These are phyloP conservation scores for Thermothelomyces thermophilus DNA, from an alignment of 2,329 filamentous ascomycete species.

Conservation along the genomic window DNA sequence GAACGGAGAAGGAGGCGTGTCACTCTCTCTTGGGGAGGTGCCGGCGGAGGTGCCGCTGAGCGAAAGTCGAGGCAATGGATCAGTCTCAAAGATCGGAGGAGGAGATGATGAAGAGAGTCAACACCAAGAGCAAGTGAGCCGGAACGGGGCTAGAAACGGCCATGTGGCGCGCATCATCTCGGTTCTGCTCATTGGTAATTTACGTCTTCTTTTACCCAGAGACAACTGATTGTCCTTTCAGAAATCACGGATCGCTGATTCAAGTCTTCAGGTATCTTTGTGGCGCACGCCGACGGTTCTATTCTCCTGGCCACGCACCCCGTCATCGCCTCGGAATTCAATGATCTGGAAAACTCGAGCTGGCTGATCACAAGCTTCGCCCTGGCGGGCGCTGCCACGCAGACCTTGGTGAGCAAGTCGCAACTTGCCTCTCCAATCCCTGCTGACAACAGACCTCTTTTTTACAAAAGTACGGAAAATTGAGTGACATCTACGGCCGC, in stretches of 20 bases:
- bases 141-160: not conserved
- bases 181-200: constrained; percentile 20
- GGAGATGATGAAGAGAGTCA: constrained; percentile 17
- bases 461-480: constrained; percentile 47
- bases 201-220: not conserved
- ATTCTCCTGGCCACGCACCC: constrained; percentile 61
- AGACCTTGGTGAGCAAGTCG: constrained; percentile 41
- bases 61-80: not conserved
- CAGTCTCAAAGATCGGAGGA: not conserved
- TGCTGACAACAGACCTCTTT: no score
- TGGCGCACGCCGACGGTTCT: constrained; percentile 57
- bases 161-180: constrained; percentile 22
- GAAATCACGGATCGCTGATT: not conserved
- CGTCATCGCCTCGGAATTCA: constrained; percentile 55
- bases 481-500: constrained; percentile 53
- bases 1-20: not conserved
- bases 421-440: no score
- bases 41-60: not conserved
- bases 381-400: constrained; percentile 44
- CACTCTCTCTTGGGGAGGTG: constrained; percentile 4
- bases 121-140: constrained; percentile 4
- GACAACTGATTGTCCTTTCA: no score
- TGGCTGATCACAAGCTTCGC: constrained; percentile 51
- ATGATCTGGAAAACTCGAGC: constrained; percentile 48
- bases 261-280: constrained; percentile 48